Base-by-base conservation (phyloP, 2,329 filamentous ascomycete species). In the Penicillium paneum region DNA sequence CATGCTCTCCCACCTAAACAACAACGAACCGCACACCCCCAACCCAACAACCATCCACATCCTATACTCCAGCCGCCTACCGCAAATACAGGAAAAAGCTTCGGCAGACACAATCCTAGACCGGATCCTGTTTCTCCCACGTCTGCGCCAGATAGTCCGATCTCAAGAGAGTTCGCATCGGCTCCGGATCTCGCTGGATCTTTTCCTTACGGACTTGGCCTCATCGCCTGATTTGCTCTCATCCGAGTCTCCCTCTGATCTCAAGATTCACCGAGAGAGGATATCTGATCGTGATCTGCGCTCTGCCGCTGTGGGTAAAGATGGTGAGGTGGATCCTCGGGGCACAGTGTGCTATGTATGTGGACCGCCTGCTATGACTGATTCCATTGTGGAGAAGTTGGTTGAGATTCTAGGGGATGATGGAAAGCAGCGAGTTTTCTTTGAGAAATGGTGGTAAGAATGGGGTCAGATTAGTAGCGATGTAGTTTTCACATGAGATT, bases 321-420 rank as follows among this genome's bases (percentile, higher is more conserved):
- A 67, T 8, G 67, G 71, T 1, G 61, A 64, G 5, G 69, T 52
- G 1, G 39, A 55, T 35, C 56, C 61, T 46, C 60, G 67, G 1
- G 69, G 72, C 1, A 78, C 79, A 0, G 75, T 86, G 3, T 82
- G 84, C 12, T 90, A 89, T 67, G 72, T 90, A 0, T 90, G 88
- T 64, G 87, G 87, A 1, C 81, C 86, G 13, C 85, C 84, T 11
- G 62, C 64, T 3, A 90, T 90, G 87, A 89, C 86, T 1, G 88
- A 90, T 67, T 78, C 81, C 46, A 79, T 88, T 60, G 83, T 87
- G 0, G 71, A 74, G 19, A 56, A 66, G 15, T 63, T 77, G 10
- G 65, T 64, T 35, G 60, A 55, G 1, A 59, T 71, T 2, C 71
- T 79, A 19, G 77, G 75, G 0, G 74, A 83, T 64, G 70, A 19